phyloP scores from a whole-genome alignment of 163 green algal genomes.

The Scenedesmus sp. region DNA sequence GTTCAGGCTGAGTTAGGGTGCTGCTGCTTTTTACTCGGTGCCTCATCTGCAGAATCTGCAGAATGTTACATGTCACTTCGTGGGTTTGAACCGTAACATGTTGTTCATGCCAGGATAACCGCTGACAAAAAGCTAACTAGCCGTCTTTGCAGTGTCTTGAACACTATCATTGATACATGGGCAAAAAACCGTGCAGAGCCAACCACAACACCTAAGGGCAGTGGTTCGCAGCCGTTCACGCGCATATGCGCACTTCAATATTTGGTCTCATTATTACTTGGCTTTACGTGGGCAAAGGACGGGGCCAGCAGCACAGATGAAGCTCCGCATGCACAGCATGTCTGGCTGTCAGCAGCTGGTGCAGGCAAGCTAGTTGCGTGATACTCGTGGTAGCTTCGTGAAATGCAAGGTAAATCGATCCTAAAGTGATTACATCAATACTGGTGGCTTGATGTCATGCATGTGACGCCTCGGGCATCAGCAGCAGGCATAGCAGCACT shows the following conservation, averaged over 20 bases:
- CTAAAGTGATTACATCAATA: not conserved
- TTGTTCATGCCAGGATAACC: no score
- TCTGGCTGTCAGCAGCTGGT: not conserved
- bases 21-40: no score
- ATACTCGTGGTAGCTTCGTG: not conserved
- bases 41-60: no score
- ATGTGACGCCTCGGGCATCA: not conserved
- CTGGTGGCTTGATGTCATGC: not conserved
- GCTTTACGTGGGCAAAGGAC: not conserved
- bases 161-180: not conserved
- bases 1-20: no score
- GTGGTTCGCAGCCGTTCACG: not conserved
- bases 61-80: not conserved
- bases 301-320: not conserved
- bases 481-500: not conserved
- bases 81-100: not conserved
- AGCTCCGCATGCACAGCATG: slow-evolving; percentile 7
- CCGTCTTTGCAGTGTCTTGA: not conserved
- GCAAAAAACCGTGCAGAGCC: not conserved
- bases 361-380: not conserved
- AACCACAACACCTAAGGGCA: not conserved
- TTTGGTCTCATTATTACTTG: not conserved
- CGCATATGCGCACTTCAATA: not conserved
- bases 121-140: not conserved
- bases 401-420: not conserved